phyloP scores from a whole-genome alignment of 2,329 filamentous ascomycete species.

The Alternaria solani region DNA sequence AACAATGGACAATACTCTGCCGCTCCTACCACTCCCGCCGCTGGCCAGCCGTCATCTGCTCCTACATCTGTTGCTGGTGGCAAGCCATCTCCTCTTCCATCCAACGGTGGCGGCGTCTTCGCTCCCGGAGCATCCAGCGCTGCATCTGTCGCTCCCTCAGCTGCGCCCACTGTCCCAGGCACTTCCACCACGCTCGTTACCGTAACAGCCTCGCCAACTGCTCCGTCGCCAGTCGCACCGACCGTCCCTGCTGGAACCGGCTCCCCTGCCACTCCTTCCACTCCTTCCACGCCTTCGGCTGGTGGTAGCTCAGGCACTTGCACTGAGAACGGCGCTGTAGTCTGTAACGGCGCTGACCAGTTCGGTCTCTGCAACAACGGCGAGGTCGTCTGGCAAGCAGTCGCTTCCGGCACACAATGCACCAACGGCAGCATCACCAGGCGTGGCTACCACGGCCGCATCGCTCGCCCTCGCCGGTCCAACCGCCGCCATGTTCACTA shows the following conservation, averaged over 20 bases:
- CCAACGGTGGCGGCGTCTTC: constrained; percentile 42
- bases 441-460: constrained; percentile 42
- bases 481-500: constrained; percentile 14
- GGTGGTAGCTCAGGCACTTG: constrained; percentile 31
- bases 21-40: constrained; percentile 4
- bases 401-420: constrained; percentile 57
- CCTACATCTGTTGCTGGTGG: constrained; percentile 6
- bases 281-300: constrained; percentile 19
- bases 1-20: constrained; percentile 14
- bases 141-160: constrained; percentile 18
- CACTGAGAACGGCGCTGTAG: constrained; percentile 46
- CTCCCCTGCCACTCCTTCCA: constrained; percentile 19
- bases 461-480: constrained; percentile 35
- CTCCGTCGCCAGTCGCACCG: constrained; percentile 25
- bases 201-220: constrained; percentile 29
- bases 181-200: constrained; percentile 44
- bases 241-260: constrained; percentile 22
- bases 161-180: constrained; percentile 22
- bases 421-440: constrained; percentile 51
- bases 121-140: constrained; percentile 36
- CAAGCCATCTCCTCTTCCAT: constrained; percentile 21
- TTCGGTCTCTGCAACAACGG: constrained; percentile 57
- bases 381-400: constrained; percentile 50
- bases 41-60: constrained; percentile 9
- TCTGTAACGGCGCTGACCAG: constrained; percentile 52